phyloP scores from a whole-genome alignment of 2,329 filamentous ascomycete species.

The Chaetomium sp. region DNA sequence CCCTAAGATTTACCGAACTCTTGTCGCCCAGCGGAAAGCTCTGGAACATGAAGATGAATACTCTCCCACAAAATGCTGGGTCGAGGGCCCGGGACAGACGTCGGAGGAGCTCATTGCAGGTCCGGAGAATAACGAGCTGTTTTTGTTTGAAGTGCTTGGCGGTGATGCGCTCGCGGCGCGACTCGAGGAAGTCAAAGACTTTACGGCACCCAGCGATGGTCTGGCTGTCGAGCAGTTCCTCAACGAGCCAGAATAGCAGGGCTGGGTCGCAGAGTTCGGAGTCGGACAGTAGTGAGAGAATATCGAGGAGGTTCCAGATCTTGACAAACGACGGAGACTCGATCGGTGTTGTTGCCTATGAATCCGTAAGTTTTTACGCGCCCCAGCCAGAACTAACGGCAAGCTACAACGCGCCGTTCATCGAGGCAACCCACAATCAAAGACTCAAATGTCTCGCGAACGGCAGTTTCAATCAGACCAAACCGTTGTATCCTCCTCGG shows the following conservation, averaged over 20 bases:
- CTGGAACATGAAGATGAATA: slow-evolving; percentile 98
- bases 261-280: slow-evolving; percentile 70
- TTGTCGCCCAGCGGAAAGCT: slow-evolving; percentile 95
- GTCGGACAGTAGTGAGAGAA: slow-evolving; percentile 83
- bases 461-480: slow-evolving; percentile 75
- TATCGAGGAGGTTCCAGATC: slow-evolving; percentile 90
- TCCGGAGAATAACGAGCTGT: slow-evolving; percentile 80
- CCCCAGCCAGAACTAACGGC: slow-evolving; percentile 23
- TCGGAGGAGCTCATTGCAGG: slow-evolving; percentile 91
- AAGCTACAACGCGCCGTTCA: slow-evolving; percentile 11
- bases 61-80: slow-evolving; percentile 91
- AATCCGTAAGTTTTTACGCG: background rate
- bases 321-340: slow-evolving; percentile 70
- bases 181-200: slow-evolving; percentile 93
- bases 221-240: slow-evolving; percentile 93
- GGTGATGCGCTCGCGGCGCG: slow-evolving; percentile 80
- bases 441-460: slow-evolving; percentile 71
- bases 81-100: slow-evolving; percentile 93
- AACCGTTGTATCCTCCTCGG: slow-evolving; percentile 49
- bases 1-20: slow-evolving; percentile 92
- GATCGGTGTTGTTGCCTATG: slow-evolving; percentile 66
- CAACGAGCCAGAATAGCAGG: slow-evolving; percentile 81
- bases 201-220: slow-evolving; percentile 85
- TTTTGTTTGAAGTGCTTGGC: slow-evolving; percentile 76
- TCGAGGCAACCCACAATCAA: slow-evolving; percentile 56